These are phyloP conservation scores for Gracilaria gracilis DNA, from an alignment of 23 red algal species.

Conservation along the genomic window DNA sequence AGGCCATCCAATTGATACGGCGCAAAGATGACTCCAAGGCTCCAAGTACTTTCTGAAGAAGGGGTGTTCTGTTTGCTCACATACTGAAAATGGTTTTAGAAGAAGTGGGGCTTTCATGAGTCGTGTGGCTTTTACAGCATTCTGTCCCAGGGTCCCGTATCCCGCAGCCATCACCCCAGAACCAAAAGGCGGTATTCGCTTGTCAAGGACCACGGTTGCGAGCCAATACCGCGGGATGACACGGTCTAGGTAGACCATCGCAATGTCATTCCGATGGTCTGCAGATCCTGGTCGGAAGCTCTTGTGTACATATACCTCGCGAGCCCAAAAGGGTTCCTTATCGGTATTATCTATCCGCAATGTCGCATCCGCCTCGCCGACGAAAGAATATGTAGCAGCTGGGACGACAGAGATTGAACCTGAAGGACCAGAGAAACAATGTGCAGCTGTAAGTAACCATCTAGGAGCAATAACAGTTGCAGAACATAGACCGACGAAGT, in stretches of 20 bases:
- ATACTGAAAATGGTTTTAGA: slow-evolving; percentile 43
- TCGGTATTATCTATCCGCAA: slow-evolving; percentile 36
- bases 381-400: slow-evolving; percentile 27
- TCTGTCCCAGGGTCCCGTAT: slow-evolving; percentile 42
- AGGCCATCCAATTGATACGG: slow-evolving; percentile 57
- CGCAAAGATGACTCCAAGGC: slow-evolving; percentile 31
- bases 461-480: slow-evolving; percentile 43
- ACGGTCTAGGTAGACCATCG: slow-evolving; percentile 30
- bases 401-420: slow-evolving; percentile 16
- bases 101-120: slow-evolving; percentile 52
- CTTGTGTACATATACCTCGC: slow-evolving; percentile 25
- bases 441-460: slow-evolving; percentile 65
- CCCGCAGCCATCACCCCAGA: slow-evolving; percentile 42
- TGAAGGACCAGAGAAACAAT: slow-evolving; percentile 54
- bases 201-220: slow-evolving; percentile 45
- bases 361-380: slow-evolving; percentile 49
- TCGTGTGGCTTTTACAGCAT: slow-evolving; percentile 24
- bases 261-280: slow-evolving; percentile 55
- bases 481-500: slow-evolving; percentile 28
- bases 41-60: slow-evolving; percentile 28
- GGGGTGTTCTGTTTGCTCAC: slow-evolving; percentile 29
- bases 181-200: slow-evolving; percentile 22
- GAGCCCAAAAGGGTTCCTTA: slow-evolving; percentile 25
- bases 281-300: slow-evolving; percentile 28
- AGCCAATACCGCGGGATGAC: slow-evolving; percentile 25